Base-by-base conservation (phyloP, 768 basidiomycete species). In the Russula virescens region DNA sequence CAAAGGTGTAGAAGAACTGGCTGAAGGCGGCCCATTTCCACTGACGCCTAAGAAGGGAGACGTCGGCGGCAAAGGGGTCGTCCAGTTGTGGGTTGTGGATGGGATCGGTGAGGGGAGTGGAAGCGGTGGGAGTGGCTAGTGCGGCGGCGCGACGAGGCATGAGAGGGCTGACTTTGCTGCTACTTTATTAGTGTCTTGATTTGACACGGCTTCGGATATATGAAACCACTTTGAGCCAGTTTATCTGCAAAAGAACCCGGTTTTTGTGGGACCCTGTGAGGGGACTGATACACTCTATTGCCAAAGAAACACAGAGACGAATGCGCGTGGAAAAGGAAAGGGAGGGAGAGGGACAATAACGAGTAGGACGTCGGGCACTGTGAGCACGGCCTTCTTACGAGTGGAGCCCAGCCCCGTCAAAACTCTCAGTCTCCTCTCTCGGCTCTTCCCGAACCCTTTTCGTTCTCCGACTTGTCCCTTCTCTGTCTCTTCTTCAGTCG, bases 11-110 rank as follows among this genome's bases (percentile, higher is more conserved):
- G 75, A 91, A 87, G 80, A 96, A 95, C 73, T 95, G 92, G 74
- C 83, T 83, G 74, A 94, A 89, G 26, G 88, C 88, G 6, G 94
- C 94, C 92, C 92, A 96, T 79, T 89, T 87, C 91, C 91, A 95
- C 66, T 92, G 83, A 61, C 78, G 84, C 60, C 94, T 81, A 55
- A 97, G 85, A 31, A 76, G 70, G 49, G 71, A 64, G 56, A 88
- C 72, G 68, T 83, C 70, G 52, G 63, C 60, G 43, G 65, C 52
- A 60, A 71, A 73, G 48, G 69, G 58, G 56, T 67, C 61, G 3
- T 67, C 68, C 35, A 19, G 49, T 53, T 64, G 45, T 28, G 58
- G 55, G 28, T 23, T 34, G 51, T 42, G 50, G 7, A 54, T 56
- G 53, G 7, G 23, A n/a, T 62, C 66, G 45, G 60, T 62, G 56